Evolutionary conservation across 2,329 filamentous ascomycete genomes (phyloP), one percentile per base, ranked within the genome.

Genomic region (Penicillium sp.): DNA sequence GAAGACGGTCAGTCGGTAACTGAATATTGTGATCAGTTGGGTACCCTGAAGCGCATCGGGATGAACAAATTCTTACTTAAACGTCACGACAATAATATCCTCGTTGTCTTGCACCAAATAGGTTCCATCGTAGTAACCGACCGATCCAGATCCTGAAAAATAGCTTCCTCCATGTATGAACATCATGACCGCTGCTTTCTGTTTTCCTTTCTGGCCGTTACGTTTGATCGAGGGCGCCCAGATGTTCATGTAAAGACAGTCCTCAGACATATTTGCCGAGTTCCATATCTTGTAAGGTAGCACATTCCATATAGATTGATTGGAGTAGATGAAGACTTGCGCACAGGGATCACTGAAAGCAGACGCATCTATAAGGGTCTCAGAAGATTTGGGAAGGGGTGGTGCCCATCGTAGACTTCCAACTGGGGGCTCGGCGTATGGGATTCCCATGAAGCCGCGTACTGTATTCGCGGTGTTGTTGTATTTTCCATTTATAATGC

Each of bases 371-470:
- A 60, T 42, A 2, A 45, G 39, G 1, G 67, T 62, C 4, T 65
- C 71, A 7, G 70, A 57, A 2, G 38, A 24, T 29, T 52, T 63
- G 1, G 46, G 53, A 18, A 57, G 62, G 1, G 76, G 66, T 2
- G 67, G 71, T 7, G 69, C 67, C 49, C 80, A 81, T 14, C 79
- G 72, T 7, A 67, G 66, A n/a, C 76, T 66, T 0, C 74, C 75
- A 0, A 66, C 71, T 13, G 79, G 77, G 3, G 77, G 72, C 3
- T 75, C 61, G 0, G 75, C 78, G 48, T 79, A 81, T 0, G 78
- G 79, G 4, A 81, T 71, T 0, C 78, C 77, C 0, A 76, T 63
- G 58, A 80, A 81, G 14, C 56, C 59, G 9, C 64, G 51, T 4
- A 62, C 62, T 10, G 43, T 55, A 1, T 43, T 40, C 1, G 52